Evolutionary conservation across 2,329 filamentous ascomycete genomes (phyloP).

Genomic region (Lecanicillium sp.): DNA sequence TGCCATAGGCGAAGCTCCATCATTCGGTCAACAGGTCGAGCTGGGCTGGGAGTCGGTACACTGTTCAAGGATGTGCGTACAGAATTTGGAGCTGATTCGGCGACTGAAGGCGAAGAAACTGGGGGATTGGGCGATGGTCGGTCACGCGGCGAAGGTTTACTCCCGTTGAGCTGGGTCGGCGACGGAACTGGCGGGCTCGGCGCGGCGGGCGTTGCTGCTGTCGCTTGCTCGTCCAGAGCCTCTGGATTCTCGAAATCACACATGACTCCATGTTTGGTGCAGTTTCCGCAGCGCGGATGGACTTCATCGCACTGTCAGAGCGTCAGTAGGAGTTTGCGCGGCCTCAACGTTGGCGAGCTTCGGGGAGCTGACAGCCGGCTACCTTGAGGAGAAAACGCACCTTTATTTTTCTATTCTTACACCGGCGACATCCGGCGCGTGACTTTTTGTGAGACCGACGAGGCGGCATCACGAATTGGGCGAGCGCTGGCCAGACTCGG

Average conservation of each 20-base stretch:
- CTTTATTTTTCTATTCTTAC: slow-evolving; percentile 64
- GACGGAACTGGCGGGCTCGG: slow-evolving; percentile 17
- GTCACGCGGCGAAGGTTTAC: slow-evolving; percentile 6
- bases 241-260: slow-evolving; percentile 55
- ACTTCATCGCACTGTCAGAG: slow-evolving; percentile 51
- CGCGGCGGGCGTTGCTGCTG: slow-evolving; percentile 16
- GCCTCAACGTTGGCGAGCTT: neutral
- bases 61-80: slow-evolving; percentile 1
- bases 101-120: slow-evolving; percentile 13
- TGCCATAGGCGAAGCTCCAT: slow-evolving; percentile 57
- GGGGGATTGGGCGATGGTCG: slow-evolving; percentile 4
- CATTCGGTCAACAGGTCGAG: slow-evolving; percentile 24
- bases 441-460: slow-evolving; percentile 63
- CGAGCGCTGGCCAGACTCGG: neutral
- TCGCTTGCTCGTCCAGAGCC: slow-evolving; percentile 34
- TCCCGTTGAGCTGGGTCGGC: slow-evolving; percentile 13
- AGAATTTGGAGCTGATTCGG: slow-evolving; percentile 8
- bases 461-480: slow-evolving; percentile 43
- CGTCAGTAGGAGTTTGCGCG: neutral
- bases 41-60: slow-evolving; percentile 11
- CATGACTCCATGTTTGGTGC: slow-evolving; percentile 55
- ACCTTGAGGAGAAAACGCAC: slow-evolving; percentile 24
- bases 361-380: slow-evolving; percentile 1
- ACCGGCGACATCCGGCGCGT: slow-evolving; percentile 55
- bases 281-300: slow-evolving; percentile 58